phyloP scores from a whole-genome alignment of 148 eudicot species.

The Fagopyrum tataricum region DNA sequence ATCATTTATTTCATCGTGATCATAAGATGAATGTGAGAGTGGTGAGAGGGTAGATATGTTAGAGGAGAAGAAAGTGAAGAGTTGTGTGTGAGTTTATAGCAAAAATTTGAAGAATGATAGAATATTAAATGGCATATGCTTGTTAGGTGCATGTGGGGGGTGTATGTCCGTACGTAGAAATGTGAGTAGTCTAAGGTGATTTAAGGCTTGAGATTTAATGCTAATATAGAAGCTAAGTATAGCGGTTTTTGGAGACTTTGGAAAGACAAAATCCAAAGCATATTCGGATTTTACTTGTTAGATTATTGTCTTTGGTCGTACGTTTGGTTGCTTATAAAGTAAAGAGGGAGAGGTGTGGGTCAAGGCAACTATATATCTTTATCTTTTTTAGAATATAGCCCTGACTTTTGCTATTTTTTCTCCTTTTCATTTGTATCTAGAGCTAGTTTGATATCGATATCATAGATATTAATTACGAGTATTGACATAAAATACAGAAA shows the following conservation, averaged over 20 bases:
- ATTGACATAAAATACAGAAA: too few species aligned
- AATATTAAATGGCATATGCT: constrained; percentile 9
- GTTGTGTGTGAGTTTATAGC: neutral
- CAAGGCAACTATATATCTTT: neutral
- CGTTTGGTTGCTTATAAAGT: neutral
- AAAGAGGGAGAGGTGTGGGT: neutral
- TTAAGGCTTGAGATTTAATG: neutral
- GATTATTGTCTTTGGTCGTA: neutral
- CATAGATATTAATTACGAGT: too few species aligned
- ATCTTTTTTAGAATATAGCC: neutral
- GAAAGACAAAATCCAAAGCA: neutral
- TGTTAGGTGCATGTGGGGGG: neutral
- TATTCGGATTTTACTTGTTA: neutral
- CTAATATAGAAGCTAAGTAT: neutral
- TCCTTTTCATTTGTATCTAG: neutral
- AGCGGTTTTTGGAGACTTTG: neutral
- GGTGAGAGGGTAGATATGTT: neutral
- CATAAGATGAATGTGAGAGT: too few species aligned
- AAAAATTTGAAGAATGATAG: neutral
- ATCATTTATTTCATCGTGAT: too few species aligned
- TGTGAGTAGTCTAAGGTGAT: neutral
- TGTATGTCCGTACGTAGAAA: neutral
- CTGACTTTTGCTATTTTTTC: neutral
- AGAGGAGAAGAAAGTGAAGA: neutral
- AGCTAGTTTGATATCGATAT: too few species aligned